Conservation (phyloP, 768 basidiomycete genomes). For the Lactarius deliciosus region DNA sequence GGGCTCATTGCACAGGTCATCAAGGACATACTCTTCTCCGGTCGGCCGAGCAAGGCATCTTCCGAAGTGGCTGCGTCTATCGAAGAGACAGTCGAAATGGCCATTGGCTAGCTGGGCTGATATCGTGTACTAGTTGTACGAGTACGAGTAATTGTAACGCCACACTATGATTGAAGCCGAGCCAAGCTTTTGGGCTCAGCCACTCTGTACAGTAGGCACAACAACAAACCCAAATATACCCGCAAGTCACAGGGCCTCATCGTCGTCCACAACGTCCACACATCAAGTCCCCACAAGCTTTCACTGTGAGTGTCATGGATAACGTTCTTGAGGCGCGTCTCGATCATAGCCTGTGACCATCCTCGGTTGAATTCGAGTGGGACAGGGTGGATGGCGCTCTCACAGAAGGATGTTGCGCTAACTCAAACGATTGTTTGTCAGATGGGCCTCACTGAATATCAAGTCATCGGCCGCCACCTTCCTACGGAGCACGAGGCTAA, state of each 20-base stretch:
- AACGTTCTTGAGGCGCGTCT: not conserved
- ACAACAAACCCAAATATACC: conserved; percentile 27
- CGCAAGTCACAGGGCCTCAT: conserved; percentile 24
- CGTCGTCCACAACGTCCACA: conserved; percentile 36
- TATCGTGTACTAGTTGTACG: not conserved
- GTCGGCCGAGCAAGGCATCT: conserved; percentile 38
- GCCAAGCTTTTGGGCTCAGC: conserved; percentile 17
- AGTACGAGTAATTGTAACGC: conserved; percentile 19
- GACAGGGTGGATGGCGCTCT: conserved; percentile 15
- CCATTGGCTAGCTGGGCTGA: conserved; percentile 21
- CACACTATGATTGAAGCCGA: conserved; percentile 10
- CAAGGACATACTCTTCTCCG: conserved; percentile 88
- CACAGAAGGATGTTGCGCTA: conserved; percentile 17
- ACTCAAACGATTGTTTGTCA: conserved; percentile 30
- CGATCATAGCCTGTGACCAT: not conserved
- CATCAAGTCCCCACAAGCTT: conserved; percentile 19
- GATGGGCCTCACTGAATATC: conserved; percentile 89
- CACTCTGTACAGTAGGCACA: not conserved
- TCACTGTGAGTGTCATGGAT: conserved; percentile 36
- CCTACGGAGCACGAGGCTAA: conserved; percentile 91
- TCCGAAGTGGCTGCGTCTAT: conserved; percentile 12
- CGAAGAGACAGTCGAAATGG: conserved; percentile 24
- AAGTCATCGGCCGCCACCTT: conserved; percentile 96
- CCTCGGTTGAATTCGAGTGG: not conserved
- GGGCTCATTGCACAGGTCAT: conserved; percentile 91